phyloP scores from a whole-genome alignment of 1,284 basidiomycete genomes.

The Apiotrichum laibachii region DNA sequence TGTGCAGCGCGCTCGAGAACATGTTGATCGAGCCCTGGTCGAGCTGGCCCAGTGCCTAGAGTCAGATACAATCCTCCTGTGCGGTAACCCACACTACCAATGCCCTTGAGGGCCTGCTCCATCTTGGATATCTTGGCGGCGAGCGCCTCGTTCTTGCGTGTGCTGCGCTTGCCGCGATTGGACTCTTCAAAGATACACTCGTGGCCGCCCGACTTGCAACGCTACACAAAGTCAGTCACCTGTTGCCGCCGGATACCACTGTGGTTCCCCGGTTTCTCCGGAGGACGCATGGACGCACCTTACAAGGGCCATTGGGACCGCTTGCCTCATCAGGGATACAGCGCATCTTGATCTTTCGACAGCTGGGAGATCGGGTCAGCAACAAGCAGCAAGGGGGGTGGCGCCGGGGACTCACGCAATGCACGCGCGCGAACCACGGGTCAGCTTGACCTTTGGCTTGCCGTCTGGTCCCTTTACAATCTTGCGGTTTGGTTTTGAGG shows the following conservation, averaged over 20 bases:
- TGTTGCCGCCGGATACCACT: conserved; percentile 7
- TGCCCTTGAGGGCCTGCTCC: conserved; percentile 77
- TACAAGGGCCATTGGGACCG: conserved; percentile 79
- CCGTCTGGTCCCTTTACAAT: conserved; percentile 36
- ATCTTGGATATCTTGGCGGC: conserved; percentile 86
- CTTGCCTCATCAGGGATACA: conserved; percentile 75
- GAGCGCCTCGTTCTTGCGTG: conserved; percentile 79
- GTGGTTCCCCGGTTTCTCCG: neutral
- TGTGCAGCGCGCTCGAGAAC: conserved; percentile 43
- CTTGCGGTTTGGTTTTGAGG: conserved; percentile 25
- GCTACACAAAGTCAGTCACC: conserved; percentile 25
- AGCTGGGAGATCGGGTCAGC: conserved; percentile 46
- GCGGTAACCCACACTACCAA: conserved; percentile 35
- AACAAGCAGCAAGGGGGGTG: neutral
- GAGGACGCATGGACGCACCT: conserved; percentile 50
- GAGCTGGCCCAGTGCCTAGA: conserved; percentile 64
- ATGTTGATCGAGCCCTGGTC: conserved; percentile 58
- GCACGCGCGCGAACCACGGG: conserved; percentile 64
- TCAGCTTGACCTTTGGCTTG: conserved; percentile 70
- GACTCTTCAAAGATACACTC: conserved; percentile 94
- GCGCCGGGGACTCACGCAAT: conserved; percentile 33
- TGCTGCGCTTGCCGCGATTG: conserved; percentile 85
- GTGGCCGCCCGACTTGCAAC: conserved; percentile 67
- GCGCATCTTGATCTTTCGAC: conserved; percentile 96
- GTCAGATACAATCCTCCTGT: neutral